Percentiles rank a stretch among this genome's conserved stretches.
These are phyloP conservation scores for Graphilbum ipis-grandicollis DNA, from an alignment of 2,329 filamentous ascomycete species.

Conservation along the genomic window DNA sequence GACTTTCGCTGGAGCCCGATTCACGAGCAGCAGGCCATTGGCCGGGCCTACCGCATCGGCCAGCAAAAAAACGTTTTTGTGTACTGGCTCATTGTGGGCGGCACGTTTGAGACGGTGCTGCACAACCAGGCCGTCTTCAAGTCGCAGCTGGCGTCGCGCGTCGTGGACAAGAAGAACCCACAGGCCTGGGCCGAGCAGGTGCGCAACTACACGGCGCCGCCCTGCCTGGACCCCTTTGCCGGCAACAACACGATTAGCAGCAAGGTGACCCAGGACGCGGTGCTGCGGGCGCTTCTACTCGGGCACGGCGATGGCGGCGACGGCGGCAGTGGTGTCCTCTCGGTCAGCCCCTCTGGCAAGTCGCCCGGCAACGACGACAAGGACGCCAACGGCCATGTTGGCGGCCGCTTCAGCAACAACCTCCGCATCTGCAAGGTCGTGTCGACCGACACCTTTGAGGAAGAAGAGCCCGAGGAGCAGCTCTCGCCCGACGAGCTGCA, in stretches of 20 bases:
- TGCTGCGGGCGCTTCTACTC: conserved; percentile 13
- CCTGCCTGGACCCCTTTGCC: conserved; percentile 33
- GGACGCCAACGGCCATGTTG: too few relatives aligned
- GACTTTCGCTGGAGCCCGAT: conserved; percentile 71
- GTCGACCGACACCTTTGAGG: conserved; percentile 55
- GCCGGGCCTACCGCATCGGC: conserved; percentile 70
- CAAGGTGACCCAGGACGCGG: conserved; percentile 36
- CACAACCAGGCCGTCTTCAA: conserved; percentile 70
- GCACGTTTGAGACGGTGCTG: conserved; percentile 61
- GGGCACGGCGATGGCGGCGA: conserved; percentile 26
- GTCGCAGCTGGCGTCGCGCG: conserved; percentile 56
- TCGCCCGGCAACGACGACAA: conserved; percentile 13
- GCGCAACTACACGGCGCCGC: conserved; percentile 39
- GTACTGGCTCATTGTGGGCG: conserved; percentile 63
- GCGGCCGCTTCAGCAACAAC: too few relatives aligned
- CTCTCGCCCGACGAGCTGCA: conserved; percentile 43
- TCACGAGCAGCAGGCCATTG: conserved; percentile 73
- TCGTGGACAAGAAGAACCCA: conserved; percentile 71
- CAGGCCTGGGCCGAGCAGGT: conserved; percentile 45
- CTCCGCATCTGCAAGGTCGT: conserved; percentile 36
- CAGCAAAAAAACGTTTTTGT: conserved; percentile 69
- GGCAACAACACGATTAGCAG: conserved; percentile 28
- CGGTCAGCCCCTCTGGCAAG: conserved; percentile 33
- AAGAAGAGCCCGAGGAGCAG: conserved; percentile 42
- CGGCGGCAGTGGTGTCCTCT: conserved; percentile 45